Percentiles rank a stretch among this genome's conserved stretches.
phyloP scores from a whole-genome alignment of 1,139 yeast species.

The Hemisphaericaspora xylanilytica region DNA sequence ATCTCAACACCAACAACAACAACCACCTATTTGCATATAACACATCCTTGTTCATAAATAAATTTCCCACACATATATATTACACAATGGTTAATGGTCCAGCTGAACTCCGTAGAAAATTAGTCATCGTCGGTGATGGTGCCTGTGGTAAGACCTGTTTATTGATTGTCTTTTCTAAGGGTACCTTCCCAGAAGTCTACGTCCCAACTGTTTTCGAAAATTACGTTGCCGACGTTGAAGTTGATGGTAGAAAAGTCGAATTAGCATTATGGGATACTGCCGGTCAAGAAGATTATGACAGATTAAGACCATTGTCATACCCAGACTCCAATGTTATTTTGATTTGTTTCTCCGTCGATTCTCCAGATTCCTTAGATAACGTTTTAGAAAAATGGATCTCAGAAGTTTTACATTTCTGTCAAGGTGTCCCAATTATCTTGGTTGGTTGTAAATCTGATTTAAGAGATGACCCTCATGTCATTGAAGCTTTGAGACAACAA shows the following conservation, averaged over 20 bases:
- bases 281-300: constrained; percentile 96
- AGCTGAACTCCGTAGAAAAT: constrained; percentile 73
- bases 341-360: constrained; percentile 87
- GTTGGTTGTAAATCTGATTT: constrained; percentile 92
- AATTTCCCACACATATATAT: constrained; percentile 2
- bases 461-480: constrained; percentile 76
- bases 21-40: background rate
- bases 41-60: constrained; percentile 5
- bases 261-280: constrained; percentile 98
- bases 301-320: constrained; percentile 89
- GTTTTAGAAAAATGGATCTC: constrained; percentile 95
- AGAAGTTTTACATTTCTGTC: constrained; percentile 92
- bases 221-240: constrained; percentile 92
- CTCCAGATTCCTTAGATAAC: constrained; percentile 90
- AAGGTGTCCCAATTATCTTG: constrained; percentile 88
- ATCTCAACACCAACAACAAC: background rate
- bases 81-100: constrained; percentile 47
- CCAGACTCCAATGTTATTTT: constrained; percentile 92
- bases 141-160: constrained; percentile 86
- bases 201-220: constrained; percentile 96
- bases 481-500: constrained; percentile 71
- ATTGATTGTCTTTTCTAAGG: constrained; percentile 84
- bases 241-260: constrained; percentile 91
- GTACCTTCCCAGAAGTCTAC: constrained; percentile 93
- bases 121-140: constrained; percentile 86